These are phyloP conservation scores for Cyphellophora europaea DNA, from an alignment of 2,329 filamentous ascomycete species.

Conservation along the genomic window DNA sequence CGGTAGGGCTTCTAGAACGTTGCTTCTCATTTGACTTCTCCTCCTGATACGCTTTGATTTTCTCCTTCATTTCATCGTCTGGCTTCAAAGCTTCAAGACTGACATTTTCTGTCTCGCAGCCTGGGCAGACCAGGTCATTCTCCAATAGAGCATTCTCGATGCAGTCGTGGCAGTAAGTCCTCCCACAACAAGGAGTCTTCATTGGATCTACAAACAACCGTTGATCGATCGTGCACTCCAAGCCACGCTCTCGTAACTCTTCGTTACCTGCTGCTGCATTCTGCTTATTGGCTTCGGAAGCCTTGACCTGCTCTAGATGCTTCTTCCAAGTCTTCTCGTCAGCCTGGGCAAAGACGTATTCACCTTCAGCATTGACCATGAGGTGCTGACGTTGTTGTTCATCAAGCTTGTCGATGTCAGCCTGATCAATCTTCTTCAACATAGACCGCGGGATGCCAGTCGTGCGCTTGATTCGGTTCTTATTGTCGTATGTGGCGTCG, in stretches of 20 bases:
- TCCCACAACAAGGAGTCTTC: slow-evolving; percentile 97
- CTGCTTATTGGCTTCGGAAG: slow-evolving; percentile 72
- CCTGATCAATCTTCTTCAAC: slow-evolving; percentile 89
- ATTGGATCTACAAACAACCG: slow-evolving; percentile 97
- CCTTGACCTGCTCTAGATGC: slow-evolving; percentile 85
- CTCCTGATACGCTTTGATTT: slow-evolving; percentile 65
- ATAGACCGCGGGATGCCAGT: slow-evolving; percentile 96
- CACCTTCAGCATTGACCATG: slow-evolving; percentile 96
- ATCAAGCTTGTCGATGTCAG: slow-evolving; percentile 48
- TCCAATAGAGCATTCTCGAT: slow-evolving; percentile 98
- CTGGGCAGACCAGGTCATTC: slow-evolving; percentile 92
- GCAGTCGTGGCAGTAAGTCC: slow-evolving; percentile 98
- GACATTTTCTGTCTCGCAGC: slow-evolving; percentile 82
- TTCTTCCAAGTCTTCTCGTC: slow-evolving; percentile 96
- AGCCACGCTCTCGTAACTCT: slow-evolving; percentile 75
- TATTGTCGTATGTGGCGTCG: slow-evolving; percentile 89
- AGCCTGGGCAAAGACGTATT: slow-evolving; percentile 92
- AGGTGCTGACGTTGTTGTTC: slow-evolving; percentile 76
- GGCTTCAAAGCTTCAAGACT: slow-evolving; percentile 82
- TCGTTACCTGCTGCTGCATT: slow-evolving; percentile 69
- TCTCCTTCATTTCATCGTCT: slow-evolving; percentile 68
- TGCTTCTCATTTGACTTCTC: slow-evolving; percentile 39
- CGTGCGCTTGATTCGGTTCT: slow-evolving; percentile 86
- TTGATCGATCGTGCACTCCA: slow-evolving; percentile 94
- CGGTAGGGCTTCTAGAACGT: slow-evolving; percentile 20